phyloP scores from a whole-genome alignment of 495 filamentous ascomycete genomes.

The Bacidia rubella region DNA sequence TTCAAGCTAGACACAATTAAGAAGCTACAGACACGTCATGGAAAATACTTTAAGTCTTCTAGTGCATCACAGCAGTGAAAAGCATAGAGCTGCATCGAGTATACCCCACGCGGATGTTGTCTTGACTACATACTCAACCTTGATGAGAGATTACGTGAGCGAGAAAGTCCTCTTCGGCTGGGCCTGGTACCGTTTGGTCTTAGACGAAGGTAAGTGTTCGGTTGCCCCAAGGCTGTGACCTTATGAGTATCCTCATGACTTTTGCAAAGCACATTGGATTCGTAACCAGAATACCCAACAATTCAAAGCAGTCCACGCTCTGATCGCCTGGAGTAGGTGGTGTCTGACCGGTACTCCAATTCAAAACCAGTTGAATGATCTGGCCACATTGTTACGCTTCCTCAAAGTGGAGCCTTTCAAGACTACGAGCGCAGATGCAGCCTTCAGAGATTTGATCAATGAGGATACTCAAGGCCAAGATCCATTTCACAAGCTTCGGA shows the following conservation, averaged over 20 bases:
- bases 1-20: not conserved
- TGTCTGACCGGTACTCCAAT: conserved; percentile 34
- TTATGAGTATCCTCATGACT: not conserved
- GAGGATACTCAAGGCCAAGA: not conserved
- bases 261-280: conserved; percentile 6
- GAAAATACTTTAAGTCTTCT: not conserved
- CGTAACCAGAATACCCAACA: conserved; percentile 21
- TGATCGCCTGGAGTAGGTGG: conserved; percentile 27
- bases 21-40: not conserved
- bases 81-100: not conserved
- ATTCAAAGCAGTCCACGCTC: conserved; percentile 19
- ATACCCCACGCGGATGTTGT: not conserved
- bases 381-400: not conserved
- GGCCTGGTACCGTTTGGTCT: not conserved
- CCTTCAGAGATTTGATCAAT: not conserved
- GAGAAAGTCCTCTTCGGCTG: not conserved
- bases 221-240: not conserved
- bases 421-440: not conserved
- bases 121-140: conserved; percentile 2
- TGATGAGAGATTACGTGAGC: not conserved
- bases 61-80: not conserved
- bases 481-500: not conserved
- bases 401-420: not conserved
- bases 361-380: conserved; percentile 26
- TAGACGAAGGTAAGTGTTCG: conserved; percentile 5